Percentiles rank a stretch among this genome's conserved stretches.
Evolutionary conservation across 176 grass and related monocot species (phyloP).

Genomic region (Ananas comosus): DNA sequence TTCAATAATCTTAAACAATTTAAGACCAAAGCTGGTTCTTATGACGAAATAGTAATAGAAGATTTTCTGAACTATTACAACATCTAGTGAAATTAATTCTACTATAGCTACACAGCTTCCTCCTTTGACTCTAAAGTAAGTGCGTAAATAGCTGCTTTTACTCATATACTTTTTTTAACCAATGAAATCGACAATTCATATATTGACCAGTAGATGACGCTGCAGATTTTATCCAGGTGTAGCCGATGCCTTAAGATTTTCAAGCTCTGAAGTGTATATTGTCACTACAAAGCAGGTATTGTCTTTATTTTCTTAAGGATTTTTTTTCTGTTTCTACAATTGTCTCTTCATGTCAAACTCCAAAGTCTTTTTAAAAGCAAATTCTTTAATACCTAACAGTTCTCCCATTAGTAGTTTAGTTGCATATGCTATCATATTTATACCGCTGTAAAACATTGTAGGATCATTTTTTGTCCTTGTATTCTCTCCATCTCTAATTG

Average conservation of each 20-base stretch:
- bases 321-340: too few species aligned
- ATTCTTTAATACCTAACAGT: too few species aligned
- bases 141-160: not conserved
- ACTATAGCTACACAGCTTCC: not conserved
- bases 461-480: too few species aligned
- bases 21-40: not conserved
- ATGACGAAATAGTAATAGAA: not conserved
- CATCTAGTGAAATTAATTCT: not conserved
- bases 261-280: constrained; percentile 80
- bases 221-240: constrained; percentile 89
- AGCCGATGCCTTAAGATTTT: constrained; percentile 90
- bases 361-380: too few species aligned
- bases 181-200: not conserved
- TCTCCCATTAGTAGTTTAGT: too few species aligned
- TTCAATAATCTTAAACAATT: too few species aligned
- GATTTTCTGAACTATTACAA: not conserved
- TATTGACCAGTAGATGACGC: not conserved
- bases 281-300: constrained; percentile 94
- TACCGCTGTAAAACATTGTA: too few species aligned
- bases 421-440: too few species aligned
- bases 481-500: too few species aligned
- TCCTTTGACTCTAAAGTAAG: not conserved
- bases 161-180: not conserved
- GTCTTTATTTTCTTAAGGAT: constrained; percentile 9
- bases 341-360: too few species aligned